Evolutionary conservation across 495 filamentous ascomycete genomes (phyloP).

Genomic region (Emericellopsis terricola): DNA sequence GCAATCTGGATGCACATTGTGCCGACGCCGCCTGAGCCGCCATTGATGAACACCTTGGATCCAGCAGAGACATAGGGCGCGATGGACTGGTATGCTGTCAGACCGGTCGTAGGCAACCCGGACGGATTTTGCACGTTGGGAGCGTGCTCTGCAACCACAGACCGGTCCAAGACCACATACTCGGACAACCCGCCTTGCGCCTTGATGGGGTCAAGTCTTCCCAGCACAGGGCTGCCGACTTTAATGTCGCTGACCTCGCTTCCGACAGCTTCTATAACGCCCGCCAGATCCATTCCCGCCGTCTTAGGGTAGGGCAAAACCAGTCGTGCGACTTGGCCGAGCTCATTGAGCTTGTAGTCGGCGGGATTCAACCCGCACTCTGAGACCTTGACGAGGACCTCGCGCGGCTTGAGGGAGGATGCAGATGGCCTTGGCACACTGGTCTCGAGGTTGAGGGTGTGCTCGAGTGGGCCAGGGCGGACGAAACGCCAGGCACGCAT

Average conservation of each 20-base stretch:
- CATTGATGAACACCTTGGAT: conserved; percentile 43
- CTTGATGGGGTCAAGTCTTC: conserved; percentile 17
- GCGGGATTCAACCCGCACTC: conserved; percentile 40
- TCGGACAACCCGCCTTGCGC: not conserved
- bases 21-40: conserved; percentile 41
- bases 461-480: no score
- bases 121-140: no score
- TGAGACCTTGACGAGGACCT: conserved; percentile 34
- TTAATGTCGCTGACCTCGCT: not conserved
- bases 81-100: conserved; percentile 38
- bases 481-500: no score
- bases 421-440: not conserved
- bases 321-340: conserved; percentile 20
- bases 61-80: conserved; percentile 28
- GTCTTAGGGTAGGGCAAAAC: conserved; percentile 17
- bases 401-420: not conserved
- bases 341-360: conserved; percentile 44
- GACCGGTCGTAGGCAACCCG: conserved; percentile 18
- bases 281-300: conserved; percentile 41
- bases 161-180: conserved; percentile 25
- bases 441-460: not conserved
- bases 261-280: conserved; percentile 24
- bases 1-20: conserved; percentile 43
- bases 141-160: no score
- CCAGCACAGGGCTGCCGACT: not conserved